These are phyloP conservation scores for Anthracocystis panici-leucophaei DNA, from an alignment of 1,284 basidiomycete genomes.

Conservation along the genomic window DNA sequence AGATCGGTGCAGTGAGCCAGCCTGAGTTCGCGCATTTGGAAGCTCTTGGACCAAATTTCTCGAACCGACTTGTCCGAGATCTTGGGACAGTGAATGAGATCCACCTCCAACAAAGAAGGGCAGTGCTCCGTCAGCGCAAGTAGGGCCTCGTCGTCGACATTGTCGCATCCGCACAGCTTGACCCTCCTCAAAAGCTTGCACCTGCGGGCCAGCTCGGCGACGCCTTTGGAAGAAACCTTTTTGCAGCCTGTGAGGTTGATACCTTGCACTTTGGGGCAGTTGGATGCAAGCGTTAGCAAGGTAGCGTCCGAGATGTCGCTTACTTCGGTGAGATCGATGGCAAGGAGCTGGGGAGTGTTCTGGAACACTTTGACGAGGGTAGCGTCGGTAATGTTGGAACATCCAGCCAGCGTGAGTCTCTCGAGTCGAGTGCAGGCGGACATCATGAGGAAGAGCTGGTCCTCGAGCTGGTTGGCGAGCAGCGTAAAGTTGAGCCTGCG, in stretches of 20 bases:
- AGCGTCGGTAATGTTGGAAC: conserved; percentile 78
- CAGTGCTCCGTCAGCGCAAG: conserved; percentile 72
- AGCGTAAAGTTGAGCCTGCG: conserved; percentile 89
- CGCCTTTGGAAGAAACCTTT: conserved; percentile 81
- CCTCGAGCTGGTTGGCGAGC: conserved; percentile 79
- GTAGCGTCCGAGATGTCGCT: conserved; percentile 66
- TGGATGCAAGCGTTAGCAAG: conserved; percentile 62
- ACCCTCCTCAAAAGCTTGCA: conserved; percentile 80
- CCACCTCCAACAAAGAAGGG: conserved; percentile 90
- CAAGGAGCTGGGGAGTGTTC: conserved; percentile 81
- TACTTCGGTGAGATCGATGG: conserved; percentile 82
- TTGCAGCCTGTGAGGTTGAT: conserved; percentile 90
- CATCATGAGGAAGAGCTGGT: conserved; percentile 82
- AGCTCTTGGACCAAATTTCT: conserved; percentile 83
- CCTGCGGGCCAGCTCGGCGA: conserved; percentile 81
- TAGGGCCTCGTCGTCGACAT: conserved; percentile 58
- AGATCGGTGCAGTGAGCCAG: conserved; percentile 83
- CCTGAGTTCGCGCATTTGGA: conserved; percentile 89
- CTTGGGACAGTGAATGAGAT: conserved; percentile 84
- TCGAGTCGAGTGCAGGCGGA: conserved; percentile 85
- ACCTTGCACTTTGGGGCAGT: conserved; percentile 85
- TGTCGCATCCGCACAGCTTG: conserved; percentile 64
- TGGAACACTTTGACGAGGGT: conserved; percentile 79
- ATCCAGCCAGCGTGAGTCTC: conserved; percentile 89
- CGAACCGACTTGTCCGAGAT: conserved; percentile 84